These are phyloP conservation scores for Trypanosoma scelopori DNA, from an alignment of 208 protist genomes.

Conservation along the genomic window DNA sequence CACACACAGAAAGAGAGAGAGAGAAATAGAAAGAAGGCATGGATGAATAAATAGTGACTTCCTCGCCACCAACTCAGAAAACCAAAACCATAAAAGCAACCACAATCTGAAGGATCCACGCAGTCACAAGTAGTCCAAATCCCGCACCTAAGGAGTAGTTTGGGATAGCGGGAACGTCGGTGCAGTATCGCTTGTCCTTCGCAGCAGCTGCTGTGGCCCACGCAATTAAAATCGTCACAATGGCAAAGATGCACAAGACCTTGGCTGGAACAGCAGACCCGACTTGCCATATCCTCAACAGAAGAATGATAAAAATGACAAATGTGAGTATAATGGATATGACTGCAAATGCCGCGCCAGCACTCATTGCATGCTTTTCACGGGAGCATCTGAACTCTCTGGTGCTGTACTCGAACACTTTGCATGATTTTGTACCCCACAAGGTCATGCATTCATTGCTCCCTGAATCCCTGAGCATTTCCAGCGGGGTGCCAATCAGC, in stretches of 20 bases:
- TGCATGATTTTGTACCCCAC: constrained; percentile 37
- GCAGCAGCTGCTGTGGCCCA: constrained; percentile 38
- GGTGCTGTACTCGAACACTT: not conserved
- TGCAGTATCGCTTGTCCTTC: not conserved
- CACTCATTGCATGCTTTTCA: constrained; percentile 28
- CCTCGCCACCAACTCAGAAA: not conserved
- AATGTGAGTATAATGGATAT: constrained; percentile 44
- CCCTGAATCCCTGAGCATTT: constrained; percentile 21
- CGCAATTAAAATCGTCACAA: constrained; percentile 28
- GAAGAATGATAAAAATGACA: constrained; percentile 19
- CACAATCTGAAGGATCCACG: constrained; percentile 38
- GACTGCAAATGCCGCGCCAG: constrained; percentile 38
- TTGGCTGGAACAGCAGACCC: constrained; percentile 12
- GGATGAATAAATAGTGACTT: too few species aligned
- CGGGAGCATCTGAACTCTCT: not conserved
- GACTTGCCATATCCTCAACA: constrained; percentile 26
- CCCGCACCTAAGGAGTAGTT: constrained; percentile 18
- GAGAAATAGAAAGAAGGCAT: not conserved
- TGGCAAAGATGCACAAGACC: constrained; percentile 23
- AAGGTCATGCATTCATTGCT: constrained; percentile 33
- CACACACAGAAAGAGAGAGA: not conserved
- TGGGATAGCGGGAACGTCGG: not conserved
- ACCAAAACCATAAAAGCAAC: constrained; percentile 18
- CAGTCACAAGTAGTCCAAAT: constrained; percentile 44
- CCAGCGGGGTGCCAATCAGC: constrained; percentile 37